Evolutionary conservation across 192 early-diverging fungal species (phyloP), one percentile per base, ranked within the genome.

Genomic region (Ramicandelaber brevisporus): DNA sequence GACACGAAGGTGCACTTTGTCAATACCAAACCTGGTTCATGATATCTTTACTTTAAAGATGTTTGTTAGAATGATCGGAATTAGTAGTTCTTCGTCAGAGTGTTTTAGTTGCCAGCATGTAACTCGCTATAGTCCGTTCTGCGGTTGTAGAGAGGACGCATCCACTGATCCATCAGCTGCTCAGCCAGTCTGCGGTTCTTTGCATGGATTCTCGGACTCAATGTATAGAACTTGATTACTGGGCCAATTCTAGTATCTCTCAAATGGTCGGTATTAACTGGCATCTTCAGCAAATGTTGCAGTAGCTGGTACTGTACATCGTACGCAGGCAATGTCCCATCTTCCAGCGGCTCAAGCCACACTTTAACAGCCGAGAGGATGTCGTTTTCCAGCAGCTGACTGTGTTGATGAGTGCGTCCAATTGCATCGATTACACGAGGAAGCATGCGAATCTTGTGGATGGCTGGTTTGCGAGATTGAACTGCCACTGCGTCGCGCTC

Each of bases 281-380:
- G 73, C 43, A 83, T 54, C 45, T 65, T 73, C 11, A 52, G 48
- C 20, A 92, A 41, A 10, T 69, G 47, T 9, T 61, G 57, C 20
- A 92, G 46, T 59, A 92, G 65, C 14, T 67, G 62, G 29, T 51
- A 62, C 41, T 88, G 84, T 31, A 92, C 73, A 35, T 92, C 83
- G 35, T 88, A 58, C 44, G 64, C 73, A 5, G 87, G 87, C 41
- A 92, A 50, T 8, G 79, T 75, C 16, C 76, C 74, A 38, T 92
- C 83, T 14, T 70, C 67, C 11, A 88, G 47, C 11, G 87, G 87
- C 40, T 92, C 87, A 17, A 92, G 54, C 85, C 87, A 92, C 5
- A 73, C 37, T 28, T 71, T 69, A 37, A 92, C 73, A 13, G 73
- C 65, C 21, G 78, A 73, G 30, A 88, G 44, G 25, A 92, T 71